These are phyloP conservation scores for Setaria italica DNA, from an alignment of 202 grass and related monocot species.

Conservation along the genomic window DNA sequence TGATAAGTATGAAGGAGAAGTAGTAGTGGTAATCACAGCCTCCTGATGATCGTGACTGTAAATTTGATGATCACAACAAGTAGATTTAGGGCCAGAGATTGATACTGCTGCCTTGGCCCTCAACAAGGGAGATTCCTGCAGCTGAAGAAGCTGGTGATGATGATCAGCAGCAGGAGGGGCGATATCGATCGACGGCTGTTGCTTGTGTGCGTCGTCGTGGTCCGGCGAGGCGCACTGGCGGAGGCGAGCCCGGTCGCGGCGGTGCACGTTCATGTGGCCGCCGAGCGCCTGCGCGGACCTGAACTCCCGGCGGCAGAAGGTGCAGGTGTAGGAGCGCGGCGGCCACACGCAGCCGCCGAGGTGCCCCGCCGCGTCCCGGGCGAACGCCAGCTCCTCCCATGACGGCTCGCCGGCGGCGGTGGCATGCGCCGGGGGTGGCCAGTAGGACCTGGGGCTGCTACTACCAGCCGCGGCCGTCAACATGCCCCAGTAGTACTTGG, in stretches of 20 bases:
- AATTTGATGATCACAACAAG: not conserved
- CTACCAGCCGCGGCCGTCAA: conserved; percentile 2
- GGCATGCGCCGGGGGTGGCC: not conserved
- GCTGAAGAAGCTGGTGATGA: conserved; percentile 23
- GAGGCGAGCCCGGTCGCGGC: conserved; percentile 83
- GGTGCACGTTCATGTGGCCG: conserved; percentile 92
- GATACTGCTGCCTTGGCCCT: conserved; percentile 1
- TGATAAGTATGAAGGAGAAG: conserved; percentile 33
- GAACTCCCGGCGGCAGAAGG: conserved; percentile 81
- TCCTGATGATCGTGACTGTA: too few relatives aligned
- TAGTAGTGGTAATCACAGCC: too few relatives aligned
- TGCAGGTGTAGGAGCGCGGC: conserved; percentile 81
- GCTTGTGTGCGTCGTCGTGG: not conserved
- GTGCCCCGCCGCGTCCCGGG: conserved; percentile 62
- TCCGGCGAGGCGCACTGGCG: conserved; percentile 56
- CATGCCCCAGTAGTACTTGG: conserved; percentile 55
- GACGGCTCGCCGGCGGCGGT: conserved; percentile 34
- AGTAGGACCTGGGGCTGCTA: conserved; percentile 7
- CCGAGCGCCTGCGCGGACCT: conserved; percentile 84
- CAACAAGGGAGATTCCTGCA: conserved; percentile 20
- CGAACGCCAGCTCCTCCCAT: conserved; percentile 72
- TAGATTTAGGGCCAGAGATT: conserved; percentile 31
- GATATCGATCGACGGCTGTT: not conserved
- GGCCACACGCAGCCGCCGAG: conserved; percentile 69
- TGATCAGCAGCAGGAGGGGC: not conserved